phyloP scores from a whole-genome alignment of 805 yeast species.

The Debaryomyces tyrocola region DNA sequence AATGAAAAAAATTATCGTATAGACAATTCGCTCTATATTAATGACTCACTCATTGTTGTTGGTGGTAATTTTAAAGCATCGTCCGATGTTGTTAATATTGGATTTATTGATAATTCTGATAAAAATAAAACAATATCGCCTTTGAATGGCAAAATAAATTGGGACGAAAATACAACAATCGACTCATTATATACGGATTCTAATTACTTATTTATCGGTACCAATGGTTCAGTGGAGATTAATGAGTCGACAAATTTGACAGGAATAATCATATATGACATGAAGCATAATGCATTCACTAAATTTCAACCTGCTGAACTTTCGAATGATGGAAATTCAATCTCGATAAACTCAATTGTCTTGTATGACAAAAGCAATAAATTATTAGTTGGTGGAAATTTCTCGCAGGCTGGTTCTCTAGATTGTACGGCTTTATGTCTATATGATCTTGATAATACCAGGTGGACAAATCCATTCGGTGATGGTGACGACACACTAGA shows the following conservation, averaged over 20 bases:
- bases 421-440: slow-evolving; percentile 67
- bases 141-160: slow-evolving; percentile 21
- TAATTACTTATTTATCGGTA: slow-evolving; percentile 45
- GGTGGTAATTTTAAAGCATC: slow-evolving; percentile 57
- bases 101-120: slow-evolving; percentile 22
- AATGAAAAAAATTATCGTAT: slow-evolving; percentile 16
- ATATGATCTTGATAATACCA: slow-evolving; percentile 51
- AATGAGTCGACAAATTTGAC: slow-evolving; percentile 19
- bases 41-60: slow-evolving; percentile 50
- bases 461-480: slow-evolving; percentile 53
- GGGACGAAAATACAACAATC: slow-evolving; percentile 25
- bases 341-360: slow-evolving; percentile 35
- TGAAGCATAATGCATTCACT: slow-evolving; percentile 41
- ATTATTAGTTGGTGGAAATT: slow-evolving; percentile 74
- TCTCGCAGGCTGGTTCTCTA: slow-evolving; percentile 55
- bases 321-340: slow-evolving; percentile 38
- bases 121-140: slow-evolving; percentile 14
- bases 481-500: slow-evolving; percentile 22
- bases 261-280: slow-evolving; percentile 56
- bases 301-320: slow-evolving; percentile 51
- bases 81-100: slow-evolving; percentile 23
- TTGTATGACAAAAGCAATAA: slow-evolving; percentile 29
- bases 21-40: slow-evolving; percentile 42
- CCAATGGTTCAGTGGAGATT: slow-evolving; percentile 35
- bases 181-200: slow-evolving; percentile 31